Evolutionary conservation across 345 rosid genomes (phyloP), one percentile per base, ranked within the genome.

Genomic region (Viola odorata): DNA sequence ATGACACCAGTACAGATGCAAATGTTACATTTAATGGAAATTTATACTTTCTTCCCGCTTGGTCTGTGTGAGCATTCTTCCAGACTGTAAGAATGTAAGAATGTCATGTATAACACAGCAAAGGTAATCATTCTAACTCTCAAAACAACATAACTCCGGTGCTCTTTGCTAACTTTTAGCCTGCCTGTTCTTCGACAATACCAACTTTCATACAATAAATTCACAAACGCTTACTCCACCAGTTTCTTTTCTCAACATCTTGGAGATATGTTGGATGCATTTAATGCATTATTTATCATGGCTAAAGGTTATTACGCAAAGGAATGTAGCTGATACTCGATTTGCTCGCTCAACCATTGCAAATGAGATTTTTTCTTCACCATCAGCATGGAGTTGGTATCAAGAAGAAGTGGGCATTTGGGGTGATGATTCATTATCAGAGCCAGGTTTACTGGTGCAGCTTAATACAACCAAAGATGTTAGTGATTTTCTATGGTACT

Each of bases 11-110:
- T 36, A 56, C 61, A 57, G 84, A 85, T 60, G 87, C 82, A 13
- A 70, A 60, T 8, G 84, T 78, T 58, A 68, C 72, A 7, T 85
- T 82, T 63, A 78, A 80, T 5, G 84, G 87, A 62, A 69, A 75
- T 0, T 40, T 53, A 5, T 80, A 80, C 72, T 80, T 67, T 62
- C 87, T 85, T 63, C 84, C 91, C 5, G 82, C 91, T 62, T 85
- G 90, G 90, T 85, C 90, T 15, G 87, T n/a, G n/a, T 85, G 12
- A 85, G 90, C 83, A 82, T 85, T 57, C 85, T 85, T 42, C 85
- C 90, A 12, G 90, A 85, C 62, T 85, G 87, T 57, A 78, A 66
- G 71, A 78, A 78, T 62, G 82, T 78, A 52, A n/a, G n/a, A n/a
- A n/a, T n/a, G n/a, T n/a, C n/a, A 63, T 82, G 45, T 80, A 74